A percentile compares a stretch with the other conserved stretches of the same genome.
phyloP scores from a whole-genome alignment of 352 stramenopile species.

The Phytopythium kandeliae region DNA sequence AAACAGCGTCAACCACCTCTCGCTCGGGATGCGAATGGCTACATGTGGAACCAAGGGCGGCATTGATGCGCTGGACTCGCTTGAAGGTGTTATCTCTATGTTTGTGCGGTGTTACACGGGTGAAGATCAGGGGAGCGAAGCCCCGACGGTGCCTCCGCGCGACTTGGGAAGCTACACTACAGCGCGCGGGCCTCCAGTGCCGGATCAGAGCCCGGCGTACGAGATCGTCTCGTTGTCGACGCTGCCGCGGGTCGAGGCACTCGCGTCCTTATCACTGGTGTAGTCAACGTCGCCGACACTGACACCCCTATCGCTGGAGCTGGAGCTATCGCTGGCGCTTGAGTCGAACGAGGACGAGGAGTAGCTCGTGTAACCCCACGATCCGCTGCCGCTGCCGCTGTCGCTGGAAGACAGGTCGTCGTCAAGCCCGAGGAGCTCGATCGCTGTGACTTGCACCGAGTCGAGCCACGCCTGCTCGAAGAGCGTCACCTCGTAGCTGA shows the following conservation, averaged over 20 bases:
- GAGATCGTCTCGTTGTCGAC: conserved; percentile 3
- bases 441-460: conserved; percentile 52
- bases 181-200: background rate
- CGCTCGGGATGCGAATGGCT: no score
- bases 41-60: no score
- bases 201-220: background rate
- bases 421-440: conserved; percentile 9
- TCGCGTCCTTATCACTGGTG: background rate
- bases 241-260: background rate
- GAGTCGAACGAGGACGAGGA: conserved; percentile 2
- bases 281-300: conserved; percentile 11
- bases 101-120: no score
- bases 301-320: background rate
- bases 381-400: conserved; percentile 4
- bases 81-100: no score
- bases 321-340: background rate
- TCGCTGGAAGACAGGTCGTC: background rate
- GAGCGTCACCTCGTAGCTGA: conserved; percentile 39
- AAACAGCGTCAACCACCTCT: no score
- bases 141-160: no score
- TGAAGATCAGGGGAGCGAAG: no score
- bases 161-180: background rate
- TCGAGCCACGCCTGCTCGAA: conserved; percentile 53
- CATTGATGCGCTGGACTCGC: no score
- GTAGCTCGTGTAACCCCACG: conserved; percentile 4